A percentile compares a stretch with the other conserved stretches of the same genome.
Conservation (phyloP, 495 filamentous ascomycete genomes). For the Tuber borchii region DNA sequence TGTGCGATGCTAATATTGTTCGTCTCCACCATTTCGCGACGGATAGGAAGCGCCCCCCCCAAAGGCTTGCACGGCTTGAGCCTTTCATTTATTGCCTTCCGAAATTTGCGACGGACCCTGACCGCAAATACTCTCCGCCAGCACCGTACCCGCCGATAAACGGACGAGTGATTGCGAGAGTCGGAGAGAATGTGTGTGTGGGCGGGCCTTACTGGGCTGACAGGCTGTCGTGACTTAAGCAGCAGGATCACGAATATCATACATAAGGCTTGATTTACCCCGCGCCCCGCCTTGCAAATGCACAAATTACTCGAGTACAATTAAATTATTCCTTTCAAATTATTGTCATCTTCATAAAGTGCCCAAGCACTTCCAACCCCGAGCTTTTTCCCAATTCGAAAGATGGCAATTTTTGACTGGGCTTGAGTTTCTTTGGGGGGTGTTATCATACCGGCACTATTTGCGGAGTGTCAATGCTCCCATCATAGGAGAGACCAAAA, state of each 20-base stretch:
- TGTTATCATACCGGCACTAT: not conserved
- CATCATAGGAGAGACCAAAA: too few species aligned
- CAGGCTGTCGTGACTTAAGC: not conserved
- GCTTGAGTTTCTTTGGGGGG: not conserved
- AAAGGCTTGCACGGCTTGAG: not conserved
- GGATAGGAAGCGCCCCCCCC: not conserved
- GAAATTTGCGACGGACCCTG: not conserved
- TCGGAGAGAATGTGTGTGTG: not conserved
- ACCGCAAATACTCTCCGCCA: not conserved
- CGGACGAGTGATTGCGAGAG: not conserved
- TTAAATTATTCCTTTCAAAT: not conserved
- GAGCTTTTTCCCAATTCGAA: not conserved
- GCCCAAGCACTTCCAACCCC: not conserved
- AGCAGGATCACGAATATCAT: not conserved
- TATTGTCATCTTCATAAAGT: not conserved
- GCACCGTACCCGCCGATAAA: not conserved
- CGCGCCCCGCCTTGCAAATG: not conserved
- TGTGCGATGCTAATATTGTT: not conserved
- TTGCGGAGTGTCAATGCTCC: not conserved
- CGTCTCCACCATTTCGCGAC: not conserved
- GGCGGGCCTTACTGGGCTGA: not conserved
- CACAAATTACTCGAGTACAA: not conserved
- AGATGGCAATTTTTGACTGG: not conserved
- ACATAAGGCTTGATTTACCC: slow-evolving; percentile 2
- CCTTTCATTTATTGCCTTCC: not conserved